Evolutionary conservation across 2,329 filamentous ascomycete species (phyloP).

Genomic region (Colletotrichum higginsianum): DNA sequence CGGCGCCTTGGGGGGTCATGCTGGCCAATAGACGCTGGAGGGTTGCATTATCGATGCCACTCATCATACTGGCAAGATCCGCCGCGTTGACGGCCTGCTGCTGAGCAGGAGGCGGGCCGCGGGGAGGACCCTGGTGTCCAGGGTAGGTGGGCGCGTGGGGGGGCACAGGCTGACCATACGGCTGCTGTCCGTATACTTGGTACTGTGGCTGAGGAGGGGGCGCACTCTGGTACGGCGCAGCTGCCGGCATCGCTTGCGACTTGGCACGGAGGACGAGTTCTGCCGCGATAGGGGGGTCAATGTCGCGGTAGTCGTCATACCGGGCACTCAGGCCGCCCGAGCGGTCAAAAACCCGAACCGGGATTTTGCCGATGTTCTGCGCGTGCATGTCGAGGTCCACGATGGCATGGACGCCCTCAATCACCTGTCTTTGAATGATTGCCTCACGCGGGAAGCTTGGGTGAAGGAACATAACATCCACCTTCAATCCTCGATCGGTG

Average conservation of each 20-base stretch:
- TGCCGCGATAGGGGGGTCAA: constrained; percentile 83
- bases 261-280: constrained; percentile 85
- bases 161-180: constrained; percentile 49
- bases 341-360: constrained; percentile 88
- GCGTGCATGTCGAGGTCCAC: constrained; percentile 81
- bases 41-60: constrained; percentile 76
- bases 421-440: constrained; percentile 86
- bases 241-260: constrained; percentile 50
- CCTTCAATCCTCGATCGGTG: constrained; percentile 77
- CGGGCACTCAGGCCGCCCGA: constrained; percentile 80
- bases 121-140: constrained; percentile 42
- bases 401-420: constrained; percentile 91
- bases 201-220: constrained; percentile 35
- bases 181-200: constrained; percentile 49
- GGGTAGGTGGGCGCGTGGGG: constrained; percentile 42
- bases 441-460: constrained; percentile 77
- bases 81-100: constrained; percentile 52
- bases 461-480: constrained; percentile 85
- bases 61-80: constrained; percentile 76
- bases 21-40: constrained; percentile 78
- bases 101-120: constrained; percentile 38
- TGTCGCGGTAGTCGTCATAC: constrained; percentile 89
- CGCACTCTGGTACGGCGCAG: constrained; percentile 45
- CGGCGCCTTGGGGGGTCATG: constrained; percentile 48
- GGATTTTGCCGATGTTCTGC: constrained; percentile 80